Percentiles rank a stretch among this genome's conserved stretches.
Conservation (phyloP, 108 stramenopile species). For the Cyclotella kingstonii region DNA sequence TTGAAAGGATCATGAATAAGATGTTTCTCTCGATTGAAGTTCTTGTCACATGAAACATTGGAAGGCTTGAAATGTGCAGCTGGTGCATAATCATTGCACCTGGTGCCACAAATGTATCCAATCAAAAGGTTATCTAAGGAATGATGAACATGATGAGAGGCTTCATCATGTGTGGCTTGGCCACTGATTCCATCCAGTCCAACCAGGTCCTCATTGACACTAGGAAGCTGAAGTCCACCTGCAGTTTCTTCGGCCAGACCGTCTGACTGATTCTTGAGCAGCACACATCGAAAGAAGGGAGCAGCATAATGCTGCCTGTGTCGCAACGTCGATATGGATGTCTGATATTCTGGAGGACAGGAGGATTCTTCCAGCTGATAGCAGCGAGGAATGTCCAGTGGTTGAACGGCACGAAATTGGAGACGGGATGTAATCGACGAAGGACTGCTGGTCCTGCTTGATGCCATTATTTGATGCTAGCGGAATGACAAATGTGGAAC, state of each 20-base stretch:
- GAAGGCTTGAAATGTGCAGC: constrained; percentile 9
- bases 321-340: constrained; percentile 72
- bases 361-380: constrained; percentile 58
- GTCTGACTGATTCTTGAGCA: constrained; percentile 31
- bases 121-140: constrained; percentile 19
- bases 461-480: not conserved
- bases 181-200: not conserved
- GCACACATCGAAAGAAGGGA: constrained; percentile 78
- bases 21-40: not conserved
- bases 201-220: constrained; percentile 29
- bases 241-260: constrained; percentile 3
- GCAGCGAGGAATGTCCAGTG: constrained; percentile 71
- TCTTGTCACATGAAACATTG: not conserved
- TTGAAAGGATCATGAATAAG: not conserved
- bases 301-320: constrained; percentile 89
- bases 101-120: constrained; percentile 35
- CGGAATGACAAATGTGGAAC: too few relatives aligned
- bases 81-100: constrained; percentile 22
- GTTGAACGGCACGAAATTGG: constrained; percentile 55
- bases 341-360: constrained; percentile 82
- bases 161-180: constrained; percentile 11
- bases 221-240: not conserved
- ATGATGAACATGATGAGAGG: constrained; percentile 32
- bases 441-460: not conserved
- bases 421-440: constrained; percentile 24